A percentile compares a stretch with the other conserved stretches of the same genome.
phyloP scores from a whole-genome alignment of 2,329 filamentous ascomycete species.

The Arthrinium puccinioides region DNA sequence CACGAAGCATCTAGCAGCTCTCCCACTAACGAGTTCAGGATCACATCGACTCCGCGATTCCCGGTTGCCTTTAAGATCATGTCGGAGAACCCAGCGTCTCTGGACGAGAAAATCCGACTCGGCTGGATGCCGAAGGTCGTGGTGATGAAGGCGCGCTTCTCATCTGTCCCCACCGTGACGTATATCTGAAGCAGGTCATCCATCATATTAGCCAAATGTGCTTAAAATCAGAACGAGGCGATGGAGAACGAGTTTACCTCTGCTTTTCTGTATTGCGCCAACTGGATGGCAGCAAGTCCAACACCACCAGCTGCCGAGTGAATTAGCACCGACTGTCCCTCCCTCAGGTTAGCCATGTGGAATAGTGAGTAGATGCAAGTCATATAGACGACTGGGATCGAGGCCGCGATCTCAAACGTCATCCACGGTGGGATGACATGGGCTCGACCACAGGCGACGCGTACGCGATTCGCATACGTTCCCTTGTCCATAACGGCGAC shows the following conservation, averaged over 20 bases:
- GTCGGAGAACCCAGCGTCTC: conserved; percentile 23
- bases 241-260: conserved; percentile 15
- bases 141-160: conserved; percentile 22
- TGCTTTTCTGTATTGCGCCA: conserved; percentile 8
- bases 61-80: conserved; percentile 15
- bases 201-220: no score
- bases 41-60: conserved; percentile 16
- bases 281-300: neutral
- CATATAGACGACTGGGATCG: neutral
- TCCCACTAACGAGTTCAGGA: conserved; percentile 16
- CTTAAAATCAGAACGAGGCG: no score
- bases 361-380: neutral
- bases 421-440: neutral
- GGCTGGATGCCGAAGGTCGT: conserved; percentile 19
- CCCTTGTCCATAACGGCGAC: neutral
- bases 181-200: conserved; percentile 11
- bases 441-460: neutral
- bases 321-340: neutral
- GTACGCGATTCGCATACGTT: neutral
- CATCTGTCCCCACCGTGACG: conserved; percentile 12
- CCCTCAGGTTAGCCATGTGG: neutral
- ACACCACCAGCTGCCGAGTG: conserved; percentile 7
- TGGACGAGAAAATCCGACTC: conserved; percentile 24
- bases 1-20: conserved; percentile 7
- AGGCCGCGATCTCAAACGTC: neutral